These are phyloP conservation scores for Rhodotorula sp. DNA, from an alignment of 1,284 basidiomycete species.

Conservation along the genomic window DNA sequence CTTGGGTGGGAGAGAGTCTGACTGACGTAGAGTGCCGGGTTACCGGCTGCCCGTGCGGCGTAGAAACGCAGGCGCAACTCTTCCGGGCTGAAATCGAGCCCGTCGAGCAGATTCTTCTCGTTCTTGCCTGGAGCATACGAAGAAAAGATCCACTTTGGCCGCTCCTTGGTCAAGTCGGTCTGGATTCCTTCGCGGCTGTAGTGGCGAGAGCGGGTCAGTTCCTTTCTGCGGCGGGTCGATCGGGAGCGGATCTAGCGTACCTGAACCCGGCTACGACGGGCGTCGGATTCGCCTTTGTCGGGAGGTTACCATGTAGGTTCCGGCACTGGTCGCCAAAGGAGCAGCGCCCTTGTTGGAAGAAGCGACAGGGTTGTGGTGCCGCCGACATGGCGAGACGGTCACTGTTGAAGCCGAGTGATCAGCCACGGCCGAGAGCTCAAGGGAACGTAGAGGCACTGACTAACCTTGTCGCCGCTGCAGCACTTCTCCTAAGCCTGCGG, in stretches of 20 bases:
- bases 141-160: slow-evolving; percentile 77
- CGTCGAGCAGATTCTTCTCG: slow-evolving; percentile 66
- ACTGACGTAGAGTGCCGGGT: slow-evolving; percentile 68
- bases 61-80: slow-evolving; percentile 72
- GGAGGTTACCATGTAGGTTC: slow-evolving; percentile 58
- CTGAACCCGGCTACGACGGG: slow-evolving; percentile 16
- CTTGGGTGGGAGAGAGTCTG: slow-evolving; percentile 8
- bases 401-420: neutral
- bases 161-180: slow-evolving; percentile 63
- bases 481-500: neutral
- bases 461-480: neutral
- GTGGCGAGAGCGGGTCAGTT: slow-evolving; percentile 31
- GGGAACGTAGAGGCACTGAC: neutral
- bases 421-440: neutral
- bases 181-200: slow-evolving; percentile 61
- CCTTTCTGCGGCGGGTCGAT: slow-evolving; percentile 44
- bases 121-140: slow-evolving; percentile 74
- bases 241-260: neutral
- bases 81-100: slow-evolving; percentile 73
- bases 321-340: slow-evolving; percentile 66
- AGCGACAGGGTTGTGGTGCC: slow-evolving; percentile 55
- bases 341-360: slow-evolving; percentile 65
- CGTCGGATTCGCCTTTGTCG: slow-evolving; percentile 31
- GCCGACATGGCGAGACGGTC: neutral
- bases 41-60: slow-evolving; percentile 60